Base-by-base conservation (phyloP, 768 basidiomycete species). In the Collybia mongolica region DNA sequence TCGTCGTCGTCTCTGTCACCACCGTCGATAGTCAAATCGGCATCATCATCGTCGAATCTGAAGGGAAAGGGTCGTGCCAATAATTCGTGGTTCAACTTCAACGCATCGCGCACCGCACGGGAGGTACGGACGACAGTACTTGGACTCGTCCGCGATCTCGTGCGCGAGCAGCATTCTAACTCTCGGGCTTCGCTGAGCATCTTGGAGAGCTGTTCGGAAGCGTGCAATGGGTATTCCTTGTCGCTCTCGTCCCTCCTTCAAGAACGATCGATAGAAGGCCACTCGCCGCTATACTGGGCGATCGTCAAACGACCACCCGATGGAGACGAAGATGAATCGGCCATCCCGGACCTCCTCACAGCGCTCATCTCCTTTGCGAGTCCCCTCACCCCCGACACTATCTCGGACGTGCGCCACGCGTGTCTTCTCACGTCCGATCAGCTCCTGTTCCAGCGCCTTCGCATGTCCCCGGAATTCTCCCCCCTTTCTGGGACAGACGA, bases 281-380 rank as follows among this genome's bases (percentile, higher is more conserved):
- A 83, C 57, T 81, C 82, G 0, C 82, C 85, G 0, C 55, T 90
- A 2, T 89, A 89, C 60, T 90, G 88, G 88, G 82, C 81, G 0
- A 80, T 89, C 54, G 66, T 89, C 19, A 86, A 85, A 49, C 77
- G 75, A 2, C 74, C 74, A 0, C 60, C 71, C 5, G 73, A 77
- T 28, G 61, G 62, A 1, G 64, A 70, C 19, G 60, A 64, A n/a
- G 65, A 66, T 15, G 60, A 49, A 11, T 46, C 56, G 2, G 58
- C 62, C 17, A 60, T 67, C 9, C 69, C 70, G 1, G 76, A 78
- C 53, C 62, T 87, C 3, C 64, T 81, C 17, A 74, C 76, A 8
- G 60, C 68, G 0, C 66, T 89, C 18, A 68, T 89, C 40, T 71
- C 73, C 4, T 72, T 80, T 44, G 79, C 86, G 0, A 69, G 74